Evolutionary conservation across 805 yeast species (phyloP).

Genomic region (Cyberlindnera petersonii): DNA sequence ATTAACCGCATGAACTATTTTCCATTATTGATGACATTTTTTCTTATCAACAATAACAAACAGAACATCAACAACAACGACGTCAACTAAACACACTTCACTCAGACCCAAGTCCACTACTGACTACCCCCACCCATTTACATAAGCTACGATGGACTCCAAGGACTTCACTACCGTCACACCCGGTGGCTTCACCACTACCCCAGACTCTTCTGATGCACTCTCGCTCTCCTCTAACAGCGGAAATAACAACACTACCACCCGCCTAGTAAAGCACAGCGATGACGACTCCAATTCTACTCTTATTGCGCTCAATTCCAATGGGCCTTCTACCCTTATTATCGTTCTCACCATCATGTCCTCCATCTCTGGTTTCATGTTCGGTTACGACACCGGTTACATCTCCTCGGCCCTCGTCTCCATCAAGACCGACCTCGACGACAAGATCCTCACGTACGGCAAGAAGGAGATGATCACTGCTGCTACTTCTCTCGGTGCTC

Average conservation of each 20-base stretch:
- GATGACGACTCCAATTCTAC: conserved; percentile 49
- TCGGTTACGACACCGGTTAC: conserved; percentile 97
- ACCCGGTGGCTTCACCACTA: conserved; percentile 2
- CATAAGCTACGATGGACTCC: not conserved
- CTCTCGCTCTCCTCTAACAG: not conserved
- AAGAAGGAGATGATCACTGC: conserved; percentile 89
- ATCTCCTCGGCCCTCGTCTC: conserved; percentile 90
- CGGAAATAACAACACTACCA: no score
- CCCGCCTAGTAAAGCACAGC: no score
- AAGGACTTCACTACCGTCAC: conserved; percentile 2
- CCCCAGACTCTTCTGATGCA: not conserved
- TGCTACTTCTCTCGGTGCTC: conserved; percentile 92
- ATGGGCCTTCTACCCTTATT: conserved; percentile 59
- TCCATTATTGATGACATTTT: no score
- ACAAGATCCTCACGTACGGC: conserved; percentile 58
- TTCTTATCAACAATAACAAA: not conserved
- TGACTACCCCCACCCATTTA: no score
- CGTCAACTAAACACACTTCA: no score
- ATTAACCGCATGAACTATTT: no score
- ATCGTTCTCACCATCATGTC: conserved; percentile 68
- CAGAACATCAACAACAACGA: not conserved
- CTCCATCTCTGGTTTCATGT: conserved; percentile 92
- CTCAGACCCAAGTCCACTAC: no score
- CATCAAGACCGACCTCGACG: conserved; percentile 65
- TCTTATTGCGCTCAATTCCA: conserved; percentile 43